These are phyloP conservation scores for Cardamine occulta DNA, from an alignment of 345 rosid species.

Conservation along the genomic window DNA sequence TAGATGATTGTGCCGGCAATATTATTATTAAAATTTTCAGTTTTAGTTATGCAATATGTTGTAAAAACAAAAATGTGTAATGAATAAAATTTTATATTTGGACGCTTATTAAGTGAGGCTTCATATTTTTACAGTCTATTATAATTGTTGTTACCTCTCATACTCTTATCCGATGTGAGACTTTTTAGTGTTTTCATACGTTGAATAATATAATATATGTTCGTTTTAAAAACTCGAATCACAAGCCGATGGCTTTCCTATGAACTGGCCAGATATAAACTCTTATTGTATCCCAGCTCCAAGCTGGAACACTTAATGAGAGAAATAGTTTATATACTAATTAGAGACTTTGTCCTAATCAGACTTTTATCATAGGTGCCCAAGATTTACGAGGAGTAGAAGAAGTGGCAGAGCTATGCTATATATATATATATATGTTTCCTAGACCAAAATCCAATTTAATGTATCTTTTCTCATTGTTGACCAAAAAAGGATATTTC, in stretches of 20 bases:
- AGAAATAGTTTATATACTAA: no score
- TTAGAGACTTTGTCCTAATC: background rate
- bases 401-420: background rate
- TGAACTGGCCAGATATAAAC: background rate
- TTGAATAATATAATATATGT: background rate
- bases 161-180: background rate
- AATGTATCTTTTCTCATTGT: background rate
- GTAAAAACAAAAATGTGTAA: background rate
- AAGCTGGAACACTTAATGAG: background rate
- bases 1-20: background rate
- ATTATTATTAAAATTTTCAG: background rate
- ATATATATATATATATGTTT: no score
- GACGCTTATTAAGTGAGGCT: background rate
- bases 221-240: background rate
- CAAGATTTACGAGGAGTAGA: background rate
- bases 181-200: background rate
- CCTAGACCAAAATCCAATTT: background rate
- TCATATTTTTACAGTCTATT: background rate
- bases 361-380: background rate
- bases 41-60: background rate
- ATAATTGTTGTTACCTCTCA: background rate
- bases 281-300: background rate
- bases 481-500: background rate
- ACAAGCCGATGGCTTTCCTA: background rate
- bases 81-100: background rate